Evolutionary conservation across 2,329 filamentous ascomycete species (phyloP), one percentile per base, ranked within the genome.

Genomic region (Colletotrichum tamarilloi): DNA sequence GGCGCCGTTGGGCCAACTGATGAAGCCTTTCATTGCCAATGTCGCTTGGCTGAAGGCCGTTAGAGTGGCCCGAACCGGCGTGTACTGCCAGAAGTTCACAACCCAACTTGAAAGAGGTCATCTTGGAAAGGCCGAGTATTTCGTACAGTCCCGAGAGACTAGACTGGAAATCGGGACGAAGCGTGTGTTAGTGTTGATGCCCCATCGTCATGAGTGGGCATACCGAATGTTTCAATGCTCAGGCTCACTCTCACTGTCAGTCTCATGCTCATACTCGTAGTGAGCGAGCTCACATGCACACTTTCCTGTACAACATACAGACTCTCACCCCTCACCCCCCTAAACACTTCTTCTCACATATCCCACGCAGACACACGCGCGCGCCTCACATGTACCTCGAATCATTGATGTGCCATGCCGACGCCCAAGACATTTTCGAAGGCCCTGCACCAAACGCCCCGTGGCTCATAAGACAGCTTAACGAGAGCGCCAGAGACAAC

Each of bases 331-430:
- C 14, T 9, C 16, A 22, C 58, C 9, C 6, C 30, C n/a, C 57
- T n/a, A 24, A n/a, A 19, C 11, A 35, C 38, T 7, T 4, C 38
- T 7, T 7, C 19, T 49, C 14, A 22, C 24, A 9, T 11, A 38
- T 38, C 60, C 14, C 38, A 42, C 38, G 5, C 38, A 42, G 38
- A 16, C 5, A 7, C 38, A 42, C 14, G 38, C 38, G 59, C 30
- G 30, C 24, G 32, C 53, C n/a, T 49, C 32, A 24, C n/a, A 26
- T 30, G 42, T 14, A 49, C 38, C 28, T 42, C 42, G 7, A 24
- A 6, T 24, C 30, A n/a, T n/a, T 35, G 60, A 67, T 67, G 68
- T 62, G 68, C 42, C 46, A 19, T 24, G 32, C 19, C 28, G 46
- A 24, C 4, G 32, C 8, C 26, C 63, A 56, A 67, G 42, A 60